phyloP scores from a whole-genome alignment of 257 asterid species.

The Thymus quinquecostatus region DNA sequence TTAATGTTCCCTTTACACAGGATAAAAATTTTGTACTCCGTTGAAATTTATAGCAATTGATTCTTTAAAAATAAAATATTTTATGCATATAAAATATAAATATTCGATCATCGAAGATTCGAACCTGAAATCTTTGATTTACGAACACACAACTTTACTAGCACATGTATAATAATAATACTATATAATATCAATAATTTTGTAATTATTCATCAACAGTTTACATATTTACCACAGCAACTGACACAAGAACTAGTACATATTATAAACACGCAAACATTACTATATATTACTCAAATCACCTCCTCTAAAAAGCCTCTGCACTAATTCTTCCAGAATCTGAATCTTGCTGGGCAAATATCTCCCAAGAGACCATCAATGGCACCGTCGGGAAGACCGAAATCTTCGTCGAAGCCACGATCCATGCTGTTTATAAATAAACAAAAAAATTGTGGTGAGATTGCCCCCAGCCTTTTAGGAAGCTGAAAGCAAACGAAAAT shows the following conservation, averaged over 20 bases:
- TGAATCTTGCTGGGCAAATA: conserved; percentile 31
- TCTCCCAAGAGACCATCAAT: conserved; percentile 32
- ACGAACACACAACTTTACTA: too few species aligned
- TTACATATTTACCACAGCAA: conserved; percentile 15
- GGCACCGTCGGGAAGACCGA: conserved; percentile 28
- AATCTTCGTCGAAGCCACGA: conserved; percentile 23
- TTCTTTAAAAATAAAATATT: too few species aligned
- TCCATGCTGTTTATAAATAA: conserved; percentile 41
- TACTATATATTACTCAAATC: conserved; percentile 23
- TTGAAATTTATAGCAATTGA: too few species aligned
- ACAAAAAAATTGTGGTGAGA: conserved; percentile 43
- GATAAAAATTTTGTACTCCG: not conserved
- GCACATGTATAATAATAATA: too few species aligned
- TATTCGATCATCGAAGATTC: too few species aligned
- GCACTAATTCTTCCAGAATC: conserved; percentile 28
- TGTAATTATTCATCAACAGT: not conserved
- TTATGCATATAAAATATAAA: too few species aligned
- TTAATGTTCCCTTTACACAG: conserved; percentile 16
- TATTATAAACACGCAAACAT: conserved; percentile 20
- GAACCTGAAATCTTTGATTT: too few species aligned
- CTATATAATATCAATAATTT: too few species aligned
- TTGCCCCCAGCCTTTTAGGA: conserved; percentile 37
- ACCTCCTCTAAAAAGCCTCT: not conserved
- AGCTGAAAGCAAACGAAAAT: conserved; percentile 36
- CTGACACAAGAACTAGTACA: not conserved